Percentiles rank a stretch among this genome's conserved stretches.
These are phyloP conservation scores for Trypanosoma cruzi DNA, from an alignment of 208 protist species.

Conservation along the genomic window DNA sequence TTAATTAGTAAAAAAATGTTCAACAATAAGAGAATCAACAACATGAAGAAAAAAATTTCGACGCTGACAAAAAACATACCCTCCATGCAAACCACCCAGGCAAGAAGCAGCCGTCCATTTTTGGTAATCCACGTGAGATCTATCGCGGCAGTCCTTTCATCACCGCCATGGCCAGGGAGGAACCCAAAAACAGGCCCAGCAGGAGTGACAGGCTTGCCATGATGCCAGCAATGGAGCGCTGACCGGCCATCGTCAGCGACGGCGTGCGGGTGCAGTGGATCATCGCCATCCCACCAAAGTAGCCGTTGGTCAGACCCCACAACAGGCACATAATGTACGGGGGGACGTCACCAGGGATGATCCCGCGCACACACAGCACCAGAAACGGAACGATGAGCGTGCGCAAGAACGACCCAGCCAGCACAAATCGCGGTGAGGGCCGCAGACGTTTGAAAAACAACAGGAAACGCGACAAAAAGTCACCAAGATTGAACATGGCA, in stretches of 20 bases:
- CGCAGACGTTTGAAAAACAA: constrained; percentile 44
- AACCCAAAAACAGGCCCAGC: constrained; percentile 56
- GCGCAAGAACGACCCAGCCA: constrained; percentile 46
- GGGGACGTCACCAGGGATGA: constrained; percentile 42
- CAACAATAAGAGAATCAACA: too few relatives aligned
- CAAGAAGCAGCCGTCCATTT: too few relatives aligned
- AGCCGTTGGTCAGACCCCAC: constrained; percentile 76
- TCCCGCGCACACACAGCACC: constrained; percentile 56
- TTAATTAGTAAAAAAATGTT: too few relatives aligned
- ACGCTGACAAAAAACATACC: too few relatives aligned
- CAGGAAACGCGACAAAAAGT: constrained; percentile 53
- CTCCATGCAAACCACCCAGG: too few relatives aligned
- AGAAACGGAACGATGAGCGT: constrained; percentile 58
- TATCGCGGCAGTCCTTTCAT: constrained; percentile 22
- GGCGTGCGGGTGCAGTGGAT: constrained; percentile 60
- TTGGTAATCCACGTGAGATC: neutral
- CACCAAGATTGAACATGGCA: constrained; percentile 61
- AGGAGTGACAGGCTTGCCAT: constrained; percentile 47
- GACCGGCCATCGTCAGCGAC: constrained; percentile 47
- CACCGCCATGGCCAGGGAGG: constrained; percentile 48
- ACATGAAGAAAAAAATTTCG: too few relatives aligned
- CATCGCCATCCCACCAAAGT: constrained; percentile 67
- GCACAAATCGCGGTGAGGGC: constrained; percentile 45
- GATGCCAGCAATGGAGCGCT: constrained; percentile 65
- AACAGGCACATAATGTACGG: constrained; percentile 61